These are phyloP conservation scores for Pythium phragmitis DNA, from an alignment of 352 stramenopile genomes.

Conservation along the genomic window DNA sequence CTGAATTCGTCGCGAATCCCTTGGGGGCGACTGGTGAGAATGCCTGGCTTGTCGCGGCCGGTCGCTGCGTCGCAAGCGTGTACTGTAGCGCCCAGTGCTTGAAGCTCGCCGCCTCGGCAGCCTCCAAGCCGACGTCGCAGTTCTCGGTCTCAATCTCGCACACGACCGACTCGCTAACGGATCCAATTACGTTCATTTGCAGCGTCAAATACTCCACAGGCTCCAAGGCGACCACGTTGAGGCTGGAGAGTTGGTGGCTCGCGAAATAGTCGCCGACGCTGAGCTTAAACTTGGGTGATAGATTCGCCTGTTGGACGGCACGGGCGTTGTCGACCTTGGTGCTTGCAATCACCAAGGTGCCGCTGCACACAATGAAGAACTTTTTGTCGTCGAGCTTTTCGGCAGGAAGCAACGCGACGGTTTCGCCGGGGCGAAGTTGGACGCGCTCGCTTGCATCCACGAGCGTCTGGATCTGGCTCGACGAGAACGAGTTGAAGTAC, in stretches of 20 bases:
- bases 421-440: slow-evolving; percentile 53
- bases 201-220: slow-evolving; percentile 61
- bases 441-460: slow-evolving; percentile 44
- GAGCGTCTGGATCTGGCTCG: slow-evolving; percentile 51
- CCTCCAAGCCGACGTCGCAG: slow-evolving; percentile 32
- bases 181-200: slow-evolving; percentile 38
- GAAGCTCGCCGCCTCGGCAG: slow-evolving; percentile 67
- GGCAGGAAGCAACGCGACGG: slow-evolving; percentile 29
- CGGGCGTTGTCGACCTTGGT: slow-evolving; percentile 35
- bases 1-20: slow-evolving; percentile 54
- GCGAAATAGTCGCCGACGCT: slow-evolving; percentile 73
- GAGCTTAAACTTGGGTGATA: slow-evolving; percentile 57
- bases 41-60: slow-evolving; percentile 22
- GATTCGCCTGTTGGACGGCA: slow-evolving; percentile 47
- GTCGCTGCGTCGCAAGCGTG: slow-evolving; percentile 41
- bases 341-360: slow-evolving; percentile 42
- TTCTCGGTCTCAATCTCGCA: slow-evolving; percentile 45
- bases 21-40: slow-evolving; percentile 34
- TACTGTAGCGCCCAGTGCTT: slow-evolving; percentile 76
- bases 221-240: slow-evolving; percentile 72
- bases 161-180: slow-evolving; percentile 9
- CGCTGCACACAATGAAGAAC: slow-evolving; percentile 71
- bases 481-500: slow-evolving; percentile 68
- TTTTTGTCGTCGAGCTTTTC: slow-evolving; percentile 30
- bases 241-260: slow-evolving; percentile 35